Conservation (phyloP, 495 filamentous ascomycete species). For the Aspergillus indologenus region DNA sequence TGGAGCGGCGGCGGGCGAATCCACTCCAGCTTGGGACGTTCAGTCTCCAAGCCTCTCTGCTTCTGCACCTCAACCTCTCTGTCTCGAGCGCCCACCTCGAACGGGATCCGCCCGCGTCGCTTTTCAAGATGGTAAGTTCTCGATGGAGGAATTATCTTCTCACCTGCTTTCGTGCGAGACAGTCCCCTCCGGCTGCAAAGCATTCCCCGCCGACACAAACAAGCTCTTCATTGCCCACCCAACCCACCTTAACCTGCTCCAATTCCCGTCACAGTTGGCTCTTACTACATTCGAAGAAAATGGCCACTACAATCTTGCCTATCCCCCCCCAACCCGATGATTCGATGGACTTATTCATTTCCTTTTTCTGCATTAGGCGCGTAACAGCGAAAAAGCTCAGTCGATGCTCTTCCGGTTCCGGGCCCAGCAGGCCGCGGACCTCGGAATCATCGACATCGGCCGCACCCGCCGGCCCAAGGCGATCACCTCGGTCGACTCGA, state of each 20-base stretch:
- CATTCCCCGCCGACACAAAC: neutral
- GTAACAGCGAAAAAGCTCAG: constrained; percentile 96
- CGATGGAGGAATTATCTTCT: too few relatives aligned
- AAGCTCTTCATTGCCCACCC: neutral
- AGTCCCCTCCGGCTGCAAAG: neutral
- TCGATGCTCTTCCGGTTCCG: constrained; percentile 99
- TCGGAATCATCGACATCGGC: constrained; percentile 93
- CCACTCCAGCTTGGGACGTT: constrained; percentile 20
- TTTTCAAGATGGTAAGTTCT: constrained; percentile 35
- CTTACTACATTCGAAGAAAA: too few relatives aligned
- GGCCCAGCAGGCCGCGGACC: constrained; percentile 91
- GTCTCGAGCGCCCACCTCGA: constrained; percentile 14
- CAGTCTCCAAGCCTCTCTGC: constrained; percentile 8
- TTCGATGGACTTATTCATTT: constrained; percentile 1
- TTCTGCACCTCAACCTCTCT: constrained; percentile 18
- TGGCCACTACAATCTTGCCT: too few relatives aligned
- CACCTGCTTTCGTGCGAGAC: neutral
- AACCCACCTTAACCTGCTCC: too few relatives aligned
- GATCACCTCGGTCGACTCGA: constrained; percentile 78
- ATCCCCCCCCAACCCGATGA: too few relatives aligned
- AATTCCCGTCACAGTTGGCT: too few relatives aligned
- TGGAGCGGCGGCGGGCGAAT: constrained; percentile 21
- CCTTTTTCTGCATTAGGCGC: constrained; percentile 53
- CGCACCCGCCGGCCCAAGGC: constrained; percentile 84
- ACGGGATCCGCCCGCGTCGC: constrained; percentile 13